Evolutionary conservation across 2,329 filamentous ascomycete species (phyloP).

Genomic region (Daldinia eschscholtzii): DNA sequence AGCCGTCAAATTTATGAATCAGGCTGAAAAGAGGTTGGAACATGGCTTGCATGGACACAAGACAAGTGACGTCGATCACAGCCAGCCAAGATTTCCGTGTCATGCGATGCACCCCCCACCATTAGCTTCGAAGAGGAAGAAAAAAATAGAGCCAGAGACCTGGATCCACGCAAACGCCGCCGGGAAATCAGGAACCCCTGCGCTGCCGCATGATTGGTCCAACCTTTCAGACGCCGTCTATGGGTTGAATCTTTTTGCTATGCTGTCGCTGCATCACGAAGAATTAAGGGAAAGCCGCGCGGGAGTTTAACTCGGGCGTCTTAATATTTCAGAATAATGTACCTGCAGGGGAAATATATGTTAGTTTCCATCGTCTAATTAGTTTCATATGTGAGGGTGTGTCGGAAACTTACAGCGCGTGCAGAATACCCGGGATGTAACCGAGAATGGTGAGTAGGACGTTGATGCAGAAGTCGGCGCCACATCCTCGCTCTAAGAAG

Average conservation of each 20-base stretch:
- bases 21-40: conserved; percentile 14
- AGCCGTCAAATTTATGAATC: conserved; percentile 25
- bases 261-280: conserved; percentile 31
- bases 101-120: conserved; percentile 6
- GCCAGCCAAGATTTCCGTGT: background rate
- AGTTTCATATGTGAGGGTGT: background rate
- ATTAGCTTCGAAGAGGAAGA: background rate
- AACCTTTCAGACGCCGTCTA: conserved; percentile 29
- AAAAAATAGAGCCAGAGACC: conserved; percentile 7
- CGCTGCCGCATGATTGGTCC: conserved; percentile 34
- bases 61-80: conserved; percentile 39
- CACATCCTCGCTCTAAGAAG: conserved; percentile 84
- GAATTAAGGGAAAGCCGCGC: conserved; percentile 22
- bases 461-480: conserved; percentile 83
- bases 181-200: conserved; percentile 31
- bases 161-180: conserved; percentile 40
- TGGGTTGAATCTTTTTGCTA: conserved; percentile 25
- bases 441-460: conserved; percentile 79
- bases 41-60: conserved; percentile 10
- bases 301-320: conserved; percentile 6
- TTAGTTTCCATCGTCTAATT: conserved; percentile 10
- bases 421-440: conserved; percentile 80
- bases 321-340: conserved; percentile 84
- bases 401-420: conserved; percentile 74
- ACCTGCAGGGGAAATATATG: conserved; percentile 57